Conservation (phyloP, 2,329 filamentous ascomycete species). For the Aquanectria penicillioides region DNA sequence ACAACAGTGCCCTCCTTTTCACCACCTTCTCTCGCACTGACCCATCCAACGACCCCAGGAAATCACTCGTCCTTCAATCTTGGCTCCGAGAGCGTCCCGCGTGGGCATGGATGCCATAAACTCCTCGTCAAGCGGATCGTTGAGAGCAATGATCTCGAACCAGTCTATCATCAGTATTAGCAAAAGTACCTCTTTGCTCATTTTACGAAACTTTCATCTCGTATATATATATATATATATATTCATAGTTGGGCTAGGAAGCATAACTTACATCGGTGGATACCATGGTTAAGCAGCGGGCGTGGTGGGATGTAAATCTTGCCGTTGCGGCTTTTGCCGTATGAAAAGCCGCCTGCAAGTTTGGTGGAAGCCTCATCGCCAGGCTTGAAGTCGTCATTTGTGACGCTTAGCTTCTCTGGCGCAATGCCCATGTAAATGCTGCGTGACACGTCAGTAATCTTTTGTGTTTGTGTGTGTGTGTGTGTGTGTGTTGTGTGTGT, state of each 20-base stretch:
- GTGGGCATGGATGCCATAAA: slow-evolving; percentile 51
- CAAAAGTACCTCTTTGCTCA: too few relatives aligned
- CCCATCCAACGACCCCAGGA: slow-evolving; percentile 62
- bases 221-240: too few relatives aligned
- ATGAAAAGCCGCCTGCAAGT: slow-evolving; percentile 57
- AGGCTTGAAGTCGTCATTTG: slow-evolving; percentile 49
- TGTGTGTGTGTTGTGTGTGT: too few relatives aligned
- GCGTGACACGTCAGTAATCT: background rate
- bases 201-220: too few relatives aligned
- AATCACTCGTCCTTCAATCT: slow-evolving; percentile 58
- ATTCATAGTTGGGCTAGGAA: too few relatives aligned
- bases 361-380: slow-evolving; percentile 39
- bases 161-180: slow-evolving; percentile 48
- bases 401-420: slow-evolving; percentile 27
- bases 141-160: slow-evolving; percentile 60
- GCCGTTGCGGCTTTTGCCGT: slow-evolving; percentile 53
- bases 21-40: slow-evolving; percentile 54
- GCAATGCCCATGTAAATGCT: slow-evolving; percentile 41
- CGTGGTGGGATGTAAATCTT: slow-evolving; percentile 56
- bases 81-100: slow-evolving; percentile 53
- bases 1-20: background rate
- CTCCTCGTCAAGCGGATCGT: slow-evolving; percentile 50
- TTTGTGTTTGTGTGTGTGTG: too few relatives aligned
- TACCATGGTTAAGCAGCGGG: slow-evolving; percentile 60
- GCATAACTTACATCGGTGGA: slow-evolving; percentile 58